Evolutionary conservation across 108 stramenopile species (phyloP).

Genomic region (Poteriospumella lacustris): DNA sequence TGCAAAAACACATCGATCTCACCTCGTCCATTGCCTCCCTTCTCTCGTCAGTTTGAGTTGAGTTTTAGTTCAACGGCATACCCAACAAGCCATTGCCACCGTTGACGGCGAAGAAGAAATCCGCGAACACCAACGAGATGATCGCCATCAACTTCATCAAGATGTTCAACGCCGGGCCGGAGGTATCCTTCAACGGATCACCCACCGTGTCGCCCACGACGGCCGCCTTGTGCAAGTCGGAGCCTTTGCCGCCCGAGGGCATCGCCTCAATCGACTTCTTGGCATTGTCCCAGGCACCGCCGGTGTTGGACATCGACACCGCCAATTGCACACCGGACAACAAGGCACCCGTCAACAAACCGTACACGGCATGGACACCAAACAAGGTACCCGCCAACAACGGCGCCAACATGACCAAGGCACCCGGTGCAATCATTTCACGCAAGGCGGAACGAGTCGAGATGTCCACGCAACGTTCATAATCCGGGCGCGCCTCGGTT

Average conservation of each 20-base stretch:
- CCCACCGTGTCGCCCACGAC: conserved; percentile 96
- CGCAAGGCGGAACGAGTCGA: conserved; percentile 84
- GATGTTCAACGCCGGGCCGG: conserved; percentile 93
- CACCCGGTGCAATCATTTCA: conserved; percentile 94
- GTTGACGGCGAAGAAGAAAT: conserved; percentile 87
- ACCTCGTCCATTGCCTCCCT: too few relatives aligned
- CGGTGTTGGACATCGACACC: conserved; percentile 95
- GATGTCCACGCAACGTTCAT: conserved; percentile 79
- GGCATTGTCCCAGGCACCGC: conserved; percentile 98
- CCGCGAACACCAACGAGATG: conserved; percentile 88
- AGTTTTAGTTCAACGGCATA: too few relatives aligned
- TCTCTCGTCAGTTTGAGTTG: too few relatives aligned
- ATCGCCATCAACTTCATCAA: conserved; percentile 98
- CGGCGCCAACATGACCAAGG: conserved; percentile 92
- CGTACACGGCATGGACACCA: conserved; percentile 87
- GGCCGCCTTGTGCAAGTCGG: conserved; percentile 77
- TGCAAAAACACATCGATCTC: too few relatives aligned
- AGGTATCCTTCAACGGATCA: conserved; percentile 97
- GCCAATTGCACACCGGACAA: conserved; percentile 88
- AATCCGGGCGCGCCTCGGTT: conserved; percentile 44
- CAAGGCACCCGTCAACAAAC: conserved; percentile 82
- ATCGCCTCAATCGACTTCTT: conserved; percentile 89
- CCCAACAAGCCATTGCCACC: conserved; percentile 68
- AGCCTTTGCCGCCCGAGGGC: conserved; percentile 45
- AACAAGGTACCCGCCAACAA: conserved; percentile 91